Base-by-base conservation (phyloP, 805 yeast species). In the Priceomyces haplophilus region DNA sequence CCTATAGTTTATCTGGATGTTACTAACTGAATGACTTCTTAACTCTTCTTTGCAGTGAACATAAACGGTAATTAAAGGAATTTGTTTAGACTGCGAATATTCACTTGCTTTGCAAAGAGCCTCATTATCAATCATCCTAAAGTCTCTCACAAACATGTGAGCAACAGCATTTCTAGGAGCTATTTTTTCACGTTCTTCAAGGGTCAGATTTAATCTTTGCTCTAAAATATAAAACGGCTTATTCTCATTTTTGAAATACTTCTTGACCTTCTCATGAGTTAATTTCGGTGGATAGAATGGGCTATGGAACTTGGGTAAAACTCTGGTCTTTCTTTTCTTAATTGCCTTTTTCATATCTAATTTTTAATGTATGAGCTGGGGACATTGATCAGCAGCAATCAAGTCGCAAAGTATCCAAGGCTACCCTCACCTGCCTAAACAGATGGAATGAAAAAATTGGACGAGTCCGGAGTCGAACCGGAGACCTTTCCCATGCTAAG, bases 401-500 rank as follows among this genome's bases (percentile, higher is more conserved):
- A n/a, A n/a, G n/a, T n/a, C n/a, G n/a, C n/a, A 21, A 21, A 21
- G 8, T 21, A 21, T 21, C 24, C 24, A 21, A 21, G 8, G 6
- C 24, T 7, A 21, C n/a, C n/a, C n/a, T n/a, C n/a, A n/a, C n/a
- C n/a, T n/a, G n/a, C n/a, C n/a, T n/a, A 21, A 21, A 21, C 6
- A 21, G 8, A 7, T 21, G 13, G 19, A 18, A 46, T 37, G 56
- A 61, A 53, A 53, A 42, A 30, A 50, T 50, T 63, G 68, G 68
- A 63, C 68, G 68, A 62, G 66, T 59, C 64, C 59, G 65, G 67
- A 62, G 62, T 62, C 67, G 68, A 62, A 67, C 73, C 72, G 64
- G 69, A 65, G 73, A 67, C 73, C 72, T 67, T 67, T 66, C 72
- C 64, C 73, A 65, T 67, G 72, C 72, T 63, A 67, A 67, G 72